These are phyloP conservation scores for Viola pubescens DNA, from an alignment of 441 rosid species.

Conservation along the genomic window DNA sequence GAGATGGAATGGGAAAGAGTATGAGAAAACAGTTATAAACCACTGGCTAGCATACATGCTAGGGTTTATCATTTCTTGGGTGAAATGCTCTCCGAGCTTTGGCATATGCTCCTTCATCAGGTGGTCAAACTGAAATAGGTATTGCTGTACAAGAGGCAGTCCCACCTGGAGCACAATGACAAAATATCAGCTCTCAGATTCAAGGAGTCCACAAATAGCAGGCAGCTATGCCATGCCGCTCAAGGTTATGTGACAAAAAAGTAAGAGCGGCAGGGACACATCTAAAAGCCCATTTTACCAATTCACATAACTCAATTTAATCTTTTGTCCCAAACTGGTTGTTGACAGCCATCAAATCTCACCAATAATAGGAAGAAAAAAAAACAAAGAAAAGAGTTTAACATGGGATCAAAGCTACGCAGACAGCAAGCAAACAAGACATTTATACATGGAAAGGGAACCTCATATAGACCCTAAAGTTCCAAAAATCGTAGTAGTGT, in stretches of 20 bases:
- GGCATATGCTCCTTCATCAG: constrained; percentile 80
- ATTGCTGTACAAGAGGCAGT: constrained; percentile 90
- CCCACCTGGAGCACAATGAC: constrained; percentile 48
- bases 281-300: no score
- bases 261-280: neutral
- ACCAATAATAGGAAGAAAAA: neutral
- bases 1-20: constrained; percentile 78
- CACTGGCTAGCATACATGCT: constrained; percentile 99
- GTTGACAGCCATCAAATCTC: neutral
- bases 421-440: no score
- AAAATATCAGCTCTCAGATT: constrained; percentile 2
- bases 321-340: no score
- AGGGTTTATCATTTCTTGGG: constrained; percentile 83
- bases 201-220: neutral
- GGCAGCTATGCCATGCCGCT: neutral
- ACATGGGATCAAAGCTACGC: no score
- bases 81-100: constrained; percentile 81
- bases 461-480: no score
- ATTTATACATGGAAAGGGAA: no score
- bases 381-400: no score
- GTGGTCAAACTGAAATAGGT: constrained; percentile 65
- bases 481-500: no score
- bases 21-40: constrained; percentile 92
- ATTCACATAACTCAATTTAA: no score
- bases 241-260: neutral